Conservation (phyloP, 1,139 yeast species). For the Casaregolazyma lundiana region DNA sequence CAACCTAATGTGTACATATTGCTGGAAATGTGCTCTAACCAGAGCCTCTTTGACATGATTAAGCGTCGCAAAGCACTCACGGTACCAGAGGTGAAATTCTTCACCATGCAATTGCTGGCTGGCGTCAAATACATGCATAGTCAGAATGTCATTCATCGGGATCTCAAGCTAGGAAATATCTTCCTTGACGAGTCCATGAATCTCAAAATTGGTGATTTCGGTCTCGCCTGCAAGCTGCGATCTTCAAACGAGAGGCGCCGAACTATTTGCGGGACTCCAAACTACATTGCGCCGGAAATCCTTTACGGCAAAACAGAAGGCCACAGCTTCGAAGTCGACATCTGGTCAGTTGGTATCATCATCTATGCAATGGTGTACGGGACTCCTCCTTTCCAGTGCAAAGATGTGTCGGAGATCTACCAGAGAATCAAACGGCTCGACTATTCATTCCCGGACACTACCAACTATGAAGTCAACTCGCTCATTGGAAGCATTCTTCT, state of each 20-base stretch:
- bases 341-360: constrained; percentile 97
- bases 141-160: constrained; percentile 92
- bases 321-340: constrained; percentile 89
- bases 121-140: constrained; percentile 90
- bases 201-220: constrained; percentile 93
- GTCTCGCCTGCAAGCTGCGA: constrained; percentile 84
- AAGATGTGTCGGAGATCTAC: constrained; percentile 89
- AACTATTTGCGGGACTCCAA: constrained; percentile 97
- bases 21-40: constrained; percentile 73
- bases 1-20: constrained; percentile 88
- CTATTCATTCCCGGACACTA: constrained; percentile 67
- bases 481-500: constrained; percentile 70
- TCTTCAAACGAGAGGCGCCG: constrained; percentile 68
- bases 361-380: constrained; percentile 86
- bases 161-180: constrained; percentile 88
- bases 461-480: constrained; percentile 61
- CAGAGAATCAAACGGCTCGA: constrained; percentile 83
- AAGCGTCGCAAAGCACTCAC: constrained; percentile 76
- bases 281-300: constrained; percentile 96
- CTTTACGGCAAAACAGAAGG: constrained; percentile 77
- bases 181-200: constrained; percentile 91
- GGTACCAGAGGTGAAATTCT: constrained; percentile 88
- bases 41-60: constrained; percentile 79
- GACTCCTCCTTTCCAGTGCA: constrained; percentile 96
- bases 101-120: constrained; percentile 89